Evolutionary conservation across 2,329 filamentous ascomycete genomes (phyloP).

Genomic region (Geosmithia putterillii): DNA sequence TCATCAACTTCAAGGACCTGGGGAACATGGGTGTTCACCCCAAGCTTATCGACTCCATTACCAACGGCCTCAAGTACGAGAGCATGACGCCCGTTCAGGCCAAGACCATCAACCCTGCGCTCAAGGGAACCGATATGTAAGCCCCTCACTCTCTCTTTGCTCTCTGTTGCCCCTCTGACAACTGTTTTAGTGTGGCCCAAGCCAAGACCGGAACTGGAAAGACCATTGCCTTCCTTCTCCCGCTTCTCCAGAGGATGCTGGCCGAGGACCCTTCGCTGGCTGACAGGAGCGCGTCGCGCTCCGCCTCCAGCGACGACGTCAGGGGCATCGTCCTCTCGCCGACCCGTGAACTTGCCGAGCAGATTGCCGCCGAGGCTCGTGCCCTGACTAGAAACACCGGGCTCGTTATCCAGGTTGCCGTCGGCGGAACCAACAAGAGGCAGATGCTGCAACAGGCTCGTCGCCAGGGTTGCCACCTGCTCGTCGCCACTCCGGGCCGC

Average conservation of each 20-base stretch:
- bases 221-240: constrained; percentile 84
- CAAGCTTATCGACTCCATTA: constrained; percentile 57
- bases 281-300: constrained; percentile 20
- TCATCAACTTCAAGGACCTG: constrained; percentile 33
- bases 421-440: constrained; percentile 77
- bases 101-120: constrained; percentile 66
- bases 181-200: constrained; percentile 60
- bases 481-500: constrained; percentile 84
- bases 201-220: constrained; percentile 97
- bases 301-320: constrained; percentile 41
- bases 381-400: constrained; percentile 55
- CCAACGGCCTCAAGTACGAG: constrained; percentile 59
- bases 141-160: constrained; percentile 15
- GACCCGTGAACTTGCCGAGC: constrained; percentile 69
- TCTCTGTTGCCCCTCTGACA: constrained; percentile 3
- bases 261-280: constrained; percentile 48
- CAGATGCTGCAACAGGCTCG: constrained; percentile 56
- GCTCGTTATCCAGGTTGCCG: constrained; percentile 61
- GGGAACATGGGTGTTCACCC: constrained; percentile 40
- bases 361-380: constrained; percentile 68
- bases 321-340: constrained; percentile 64
- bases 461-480: constrained; percentile 68
- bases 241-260: constrained; percentile 71
- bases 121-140: constrained; percentile 75
- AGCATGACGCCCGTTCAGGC: constrained; percentile 90